Conservation (phyloP, 2,329 filamentous ascomycete species). For the Phoma sp. region DNA sequence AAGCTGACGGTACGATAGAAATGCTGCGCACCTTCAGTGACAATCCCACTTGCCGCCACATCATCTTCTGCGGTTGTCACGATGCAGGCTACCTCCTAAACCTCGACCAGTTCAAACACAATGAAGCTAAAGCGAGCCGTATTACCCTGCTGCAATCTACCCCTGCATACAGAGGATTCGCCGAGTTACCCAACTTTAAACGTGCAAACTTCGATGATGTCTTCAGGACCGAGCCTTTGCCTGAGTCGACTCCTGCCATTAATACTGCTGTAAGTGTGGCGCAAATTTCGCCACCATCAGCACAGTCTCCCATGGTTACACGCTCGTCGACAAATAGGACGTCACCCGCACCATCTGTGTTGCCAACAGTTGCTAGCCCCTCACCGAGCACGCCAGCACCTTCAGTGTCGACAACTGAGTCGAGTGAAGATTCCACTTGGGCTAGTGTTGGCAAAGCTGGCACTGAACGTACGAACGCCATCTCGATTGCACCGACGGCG, state of each 20-base stretch:
- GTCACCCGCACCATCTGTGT: slow-evolving; percentile 23
- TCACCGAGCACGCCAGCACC: slow-evolving; percentile 32
- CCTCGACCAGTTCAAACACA: slow-evolving; percentile 55
- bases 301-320: slow-evolving; percentile 18
- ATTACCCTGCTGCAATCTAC: slow-evolving; percentile 57
- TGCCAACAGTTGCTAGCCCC: slow-evolving; percentile 17
- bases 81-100: slow-evolving; percentile 57
- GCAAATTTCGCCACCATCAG: slow-evolving; percentile 10
- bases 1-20: slow-evolving; percentile 40
- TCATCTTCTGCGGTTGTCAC: slow-evolving; percentile 58
- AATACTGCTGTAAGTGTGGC: slow-evolving; percentile 17
- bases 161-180: slow-evolving; percentile 52
- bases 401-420: slow-evolving; percentile 24
- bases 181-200: slow-evolving; percentile 50
- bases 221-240: slow-evolving; percentile 53
- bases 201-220: slow-evolving; percentile 50
- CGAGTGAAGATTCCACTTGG: slow-evolving; percentile 30
- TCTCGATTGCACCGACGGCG: slow-evolving; percentile 46
- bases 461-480: slow-evolving; percentile 39
- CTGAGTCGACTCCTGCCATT: slow-evolving; percentile 30
- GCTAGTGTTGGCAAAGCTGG: slow-evolving; percentile 54
- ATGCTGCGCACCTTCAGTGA: slow-evolving; percentile 56
- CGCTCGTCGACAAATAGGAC: slow-evolving; percentile 24
- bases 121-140: slow-evolving; percentile 45
- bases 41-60: slow-evolving; percentile 56